A percentile compares a stretch with the other conserved stretches of the same genome.
These are phyloP conservation scores for Phoenix dactylifera DNA, from an alignment of 176 grass and related monocot species.

Conservation along the genomic window DNA sequence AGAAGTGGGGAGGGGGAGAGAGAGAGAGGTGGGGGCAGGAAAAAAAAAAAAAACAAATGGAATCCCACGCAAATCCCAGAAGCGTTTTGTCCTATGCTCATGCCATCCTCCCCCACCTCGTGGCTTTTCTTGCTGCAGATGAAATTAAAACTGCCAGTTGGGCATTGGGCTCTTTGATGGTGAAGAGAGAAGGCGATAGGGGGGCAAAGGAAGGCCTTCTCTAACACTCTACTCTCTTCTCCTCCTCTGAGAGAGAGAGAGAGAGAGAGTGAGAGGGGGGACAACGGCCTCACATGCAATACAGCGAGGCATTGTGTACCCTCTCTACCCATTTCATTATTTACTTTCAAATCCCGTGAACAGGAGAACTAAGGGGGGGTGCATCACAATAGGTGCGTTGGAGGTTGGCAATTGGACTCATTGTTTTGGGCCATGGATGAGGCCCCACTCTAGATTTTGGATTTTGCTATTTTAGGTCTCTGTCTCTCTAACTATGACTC, in stretches of 20 bases:
- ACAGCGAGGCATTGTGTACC: slow-evolving; percentile 46
- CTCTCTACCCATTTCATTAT: slow-evolving; percentile 22
- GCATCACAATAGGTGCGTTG: no score
- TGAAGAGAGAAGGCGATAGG: not conserved
- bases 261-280: not conserved
- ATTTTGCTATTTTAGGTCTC: no score
- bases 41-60: slow-evolving; percentile 6
- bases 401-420: no score
- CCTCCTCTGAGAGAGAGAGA: no score
- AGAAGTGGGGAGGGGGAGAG: not conserved
- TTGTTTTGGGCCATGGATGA: no score
- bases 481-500: no score
- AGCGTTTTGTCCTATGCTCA: slow-evolving; percentile 20
- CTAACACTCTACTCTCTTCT: no score
- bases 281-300: slow-evolving; percentile 47
- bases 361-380: not conserved
- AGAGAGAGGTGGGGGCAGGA: not conserved
- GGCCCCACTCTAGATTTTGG: no score
- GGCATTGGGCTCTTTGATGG: slow-evolving; percentile 7
- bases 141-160: slow-evolving; percentile 35
- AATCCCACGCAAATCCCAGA: slow-evolving; percentile 19
- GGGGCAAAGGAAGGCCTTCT: no score
- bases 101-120: slow-evolving; percentile 5
- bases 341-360: slow-evolving; percentile 37
- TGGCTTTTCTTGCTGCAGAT: slow-evolving; percentile 20